Percentiles rank a stretch among this genome's conserved stretches.
Evolutionary conservation across 176 grass and related monocot species (phyloP).

Genomic region (Carex scoparia): DNA sequence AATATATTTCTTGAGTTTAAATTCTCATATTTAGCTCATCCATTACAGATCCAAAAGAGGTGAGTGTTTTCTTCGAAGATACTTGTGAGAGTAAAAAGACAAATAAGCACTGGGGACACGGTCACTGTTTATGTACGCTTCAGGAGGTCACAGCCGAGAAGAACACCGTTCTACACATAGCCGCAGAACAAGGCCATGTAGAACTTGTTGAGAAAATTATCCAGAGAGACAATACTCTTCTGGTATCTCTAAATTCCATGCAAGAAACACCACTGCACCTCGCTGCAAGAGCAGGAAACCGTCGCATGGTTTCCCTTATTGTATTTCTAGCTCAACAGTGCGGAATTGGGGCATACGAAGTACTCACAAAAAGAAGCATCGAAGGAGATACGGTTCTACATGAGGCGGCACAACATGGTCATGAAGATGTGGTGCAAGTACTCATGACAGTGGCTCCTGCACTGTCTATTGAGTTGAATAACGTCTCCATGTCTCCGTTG

Average conservation of each 20-base stretch:
- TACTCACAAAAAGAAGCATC: not conserved
- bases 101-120: not conserved
- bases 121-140: not conserved
- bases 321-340: not conserved
- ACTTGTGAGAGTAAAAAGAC: not conserved
- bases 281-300: conserved; percentile 19
- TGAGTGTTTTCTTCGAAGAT: not conserved
- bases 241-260: not conserved
- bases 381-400: not conserved
- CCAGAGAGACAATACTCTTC: not conserved
- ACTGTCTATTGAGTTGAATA: not conserved
- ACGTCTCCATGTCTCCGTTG: not conserved
- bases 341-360: not conserved
- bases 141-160: conserved; percentile 21
- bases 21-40: not conserved
- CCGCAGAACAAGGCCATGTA: conserved; percentile 15
- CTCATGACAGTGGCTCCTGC: not conserved
- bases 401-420: not conserved
- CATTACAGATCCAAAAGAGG: not conserved
- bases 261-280: conserved; percentile 43
- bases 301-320: not conserved
- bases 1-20: not conserved
- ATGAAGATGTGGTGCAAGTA: not conserved
- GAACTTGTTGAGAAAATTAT: conserved; percentile 23
- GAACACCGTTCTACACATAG: conserved; percentile 41